phyloP scores from a whole-genome alignment of 139 green algal genomes.

The Edaphochlamys debaryana region DNA sequence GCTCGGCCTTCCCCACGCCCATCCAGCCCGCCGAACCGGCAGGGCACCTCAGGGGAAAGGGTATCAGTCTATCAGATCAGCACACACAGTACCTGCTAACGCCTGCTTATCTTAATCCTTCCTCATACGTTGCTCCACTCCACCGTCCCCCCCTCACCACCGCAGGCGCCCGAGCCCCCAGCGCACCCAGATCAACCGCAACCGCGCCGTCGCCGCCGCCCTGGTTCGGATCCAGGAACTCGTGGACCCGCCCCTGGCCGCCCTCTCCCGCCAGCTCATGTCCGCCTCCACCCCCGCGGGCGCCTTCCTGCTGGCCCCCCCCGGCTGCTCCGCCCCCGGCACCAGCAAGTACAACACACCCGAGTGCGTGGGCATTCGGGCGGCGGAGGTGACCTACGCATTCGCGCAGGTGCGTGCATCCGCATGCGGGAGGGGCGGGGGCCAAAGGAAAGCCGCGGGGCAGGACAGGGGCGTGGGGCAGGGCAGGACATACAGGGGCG shows the following conservation, averaged over 20 bases:
- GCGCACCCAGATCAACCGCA: constrained; percentile 2
- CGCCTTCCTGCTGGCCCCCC: no score
- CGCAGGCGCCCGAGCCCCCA: not conserved
- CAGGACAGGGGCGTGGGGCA: no score
- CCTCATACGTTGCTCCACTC: not conserved
- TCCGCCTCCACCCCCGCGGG: not conserved
- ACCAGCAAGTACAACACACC: not conserved
- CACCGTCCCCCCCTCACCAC: not conserved
- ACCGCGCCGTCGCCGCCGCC: not conserved
- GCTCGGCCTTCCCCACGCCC: no score
- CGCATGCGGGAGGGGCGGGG: no score
- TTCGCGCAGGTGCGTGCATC: not conserved
- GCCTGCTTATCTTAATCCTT: no score
- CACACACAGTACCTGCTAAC: no score
- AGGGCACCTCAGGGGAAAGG: no score
- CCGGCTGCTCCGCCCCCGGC: no score
- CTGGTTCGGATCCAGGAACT: not conserved
- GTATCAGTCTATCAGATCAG: no score
- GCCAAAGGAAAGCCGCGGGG: no score
- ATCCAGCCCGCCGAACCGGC: no score
- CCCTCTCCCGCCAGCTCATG: not conserved
- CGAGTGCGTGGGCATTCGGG: constrained; percentile 6
- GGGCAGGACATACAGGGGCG: not conserved
- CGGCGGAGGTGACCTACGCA: not conserved
- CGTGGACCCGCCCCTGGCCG: not conserved